Evolutionary conservation across 2,329 filamentous ascomycete genomes (phyloP).

Genomic region (Arthrobotrys pseudoclavata): DNA sequence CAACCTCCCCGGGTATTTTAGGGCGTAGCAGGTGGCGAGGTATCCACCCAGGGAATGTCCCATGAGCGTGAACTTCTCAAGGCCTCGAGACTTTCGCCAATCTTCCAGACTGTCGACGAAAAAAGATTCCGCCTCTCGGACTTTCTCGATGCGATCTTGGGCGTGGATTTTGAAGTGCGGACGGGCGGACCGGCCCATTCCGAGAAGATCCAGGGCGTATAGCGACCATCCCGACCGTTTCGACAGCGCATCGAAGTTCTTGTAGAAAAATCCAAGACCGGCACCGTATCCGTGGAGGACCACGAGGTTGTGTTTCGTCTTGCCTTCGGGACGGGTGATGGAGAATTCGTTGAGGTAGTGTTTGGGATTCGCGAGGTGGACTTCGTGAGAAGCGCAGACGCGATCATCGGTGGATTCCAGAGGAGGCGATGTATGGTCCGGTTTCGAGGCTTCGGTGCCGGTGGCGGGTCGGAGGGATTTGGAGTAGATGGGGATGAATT

Average conservation of each 20-base stretch:
- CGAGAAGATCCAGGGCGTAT: slow-evolving; percentile 93
- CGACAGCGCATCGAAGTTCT: slow-evolving; percentile 92
- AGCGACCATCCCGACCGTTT: slow-evolving; percentile 85
- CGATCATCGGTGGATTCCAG: slow-evolving; percentile 73
- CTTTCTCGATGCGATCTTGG: slow-evolving; percentile 83
- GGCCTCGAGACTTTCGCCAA: slow-evolving; percentile 88
- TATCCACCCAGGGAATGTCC: slow-evolving; percentile 96
- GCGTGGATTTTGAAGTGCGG: slow-evolving; percentile 87
- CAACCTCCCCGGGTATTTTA: slow-evolving; percentile 93
- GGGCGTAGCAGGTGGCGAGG: slow-evolving; percentile 91
- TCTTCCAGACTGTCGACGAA: slow-evolving; percentile 97
- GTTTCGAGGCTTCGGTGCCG: slow-evolving; percentile 48
- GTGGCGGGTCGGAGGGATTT: slow-evolving; percentile 59
- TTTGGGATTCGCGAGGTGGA: slow-evolving; percentile 85
- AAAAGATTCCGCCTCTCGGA: slow-evolving; percentile 91
- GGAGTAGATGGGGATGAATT: slow-evolving; percentile 78
- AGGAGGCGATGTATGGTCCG: slow-evolving; percentile 76
- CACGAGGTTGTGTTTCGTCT: slow-evolving; percentile 74
- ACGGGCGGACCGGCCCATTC: slow-evolving; percentile 89
- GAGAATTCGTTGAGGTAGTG: slow-evolving; percentile 93
- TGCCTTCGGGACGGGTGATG: slow-evolving; percentile 76
- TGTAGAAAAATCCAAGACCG: slow-evolving; percentile 97
- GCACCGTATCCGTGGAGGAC: slow-evolving; percentile 98
- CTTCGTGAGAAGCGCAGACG: slow-evolving; percentile 86
- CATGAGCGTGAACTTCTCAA: slow-evolving; percentile 92